Base-by-base conservation (phyloP, 106 monocot genomes). In the Apostasia ramifera region DNA sequence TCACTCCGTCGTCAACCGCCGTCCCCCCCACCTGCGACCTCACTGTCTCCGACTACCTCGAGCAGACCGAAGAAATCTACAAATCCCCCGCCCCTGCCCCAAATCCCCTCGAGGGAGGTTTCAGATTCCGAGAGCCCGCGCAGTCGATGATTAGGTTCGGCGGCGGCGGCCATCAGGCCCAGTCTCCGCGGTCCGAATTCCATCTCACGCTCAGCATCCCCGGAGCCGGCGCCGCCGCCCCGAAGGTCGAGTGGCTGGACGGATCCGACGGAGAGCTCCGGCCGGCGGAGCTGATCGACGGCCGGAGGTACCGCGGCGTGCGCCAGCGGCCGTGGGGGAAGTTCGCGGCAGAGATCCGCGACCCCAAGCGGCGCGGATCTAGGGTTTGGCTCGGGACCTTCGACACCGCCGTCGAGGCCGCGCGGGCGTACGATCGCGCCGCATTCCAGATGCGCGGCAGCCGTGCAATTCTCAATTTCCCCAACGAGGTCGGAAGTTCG, bases 291-390 rank as follows among this genome's bases (percentile, higher is more conserved):
- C 6, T 13, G 1, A 1, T 38, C 58, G 75, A 76, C 41, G 82
- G 77, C 42, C 72, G 71, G 1, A 79, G 79, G 40, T 89, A 89
- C 73, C 72, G 93, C 5, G 93, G 93, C 0, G 93, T 93, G 49
- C 73, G 93, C 66, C 83, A 79, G 73, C 67, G 79, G 68, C 93
- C 89, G 37, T 93, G 93, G 93, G 93, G 93, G 40, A 93, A 93
- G 73, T 93, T 65, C 72, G 93, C 79, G 49, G 90, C 83, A 9
- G 86, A 83, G 81, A 86, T 86, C 47, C 71, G 81, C n/a, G 85
- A 88, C 55, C 85, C 88, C 2, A 93, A 84, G 9, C 59, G 75
- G 52, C 71, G 77, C 1, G 91, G 91, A 1, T 88, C 91, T 12
- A 66, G 91, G 62, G 78, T 88, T 47, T 91, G 91, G 91, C 78